These are phyloP conservation scores for Acacia confusa DNA, from an alignment of 306 rosid genomes.

Conservation along the genomic window DNA sequence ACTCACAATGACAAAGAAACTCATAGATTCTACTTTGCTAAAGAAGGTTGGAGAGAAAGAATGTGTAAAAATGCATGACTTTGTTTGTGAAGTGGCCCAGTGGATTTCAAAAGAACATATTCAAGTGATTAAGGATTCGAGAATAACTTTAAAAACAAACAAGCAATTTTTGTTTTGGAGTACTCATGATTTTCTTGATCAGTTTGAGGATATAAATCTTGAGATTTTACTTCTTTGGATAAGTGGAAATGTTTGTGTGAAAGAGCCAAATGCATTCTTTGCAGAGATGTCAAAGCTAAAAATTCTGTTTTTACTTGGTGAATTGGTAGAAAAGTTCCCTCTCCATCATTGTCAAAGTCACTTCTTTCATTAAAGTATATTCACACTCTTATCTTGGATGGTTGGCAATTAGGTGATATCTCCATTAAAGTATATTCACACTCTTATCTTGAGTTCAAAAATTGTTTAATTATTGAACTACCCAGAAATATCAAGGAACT, in stretches of 20 bases:
- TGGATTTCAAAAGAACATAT: neutral
- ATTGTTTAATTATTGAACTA: too few relatives aligned
- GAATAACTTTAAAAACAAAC: neutral
- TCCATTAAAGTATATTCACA: neutral
- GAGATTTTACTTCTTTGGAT: neutral
- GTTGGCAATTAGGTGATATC: neutral
- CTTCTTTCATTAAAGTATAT: neutral
- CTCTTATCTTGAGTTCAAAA: neutral
- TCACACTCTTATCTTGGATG: neutral
- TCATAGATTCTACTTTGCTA: neutral
- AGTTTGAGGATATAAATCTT: neutral
- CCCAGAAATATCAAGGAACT: neutral
- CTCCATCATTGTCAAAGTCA: neutral
- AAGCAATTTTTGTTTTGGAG: neutral
- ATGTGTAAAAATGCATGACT: neutral
- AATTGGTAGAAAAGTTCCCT: neutral
- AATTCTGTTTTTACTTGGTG: neutral
- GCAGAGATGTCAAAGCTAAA: neutral
- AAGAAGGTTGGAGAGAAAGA: neutral
- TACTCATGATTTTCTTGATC: neutral
- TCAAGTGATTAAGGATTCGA: neutral
- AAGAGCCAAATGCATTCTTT: neutral
- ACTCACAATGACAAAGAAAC: neutral
- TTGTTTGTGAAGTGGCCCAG: neutral
- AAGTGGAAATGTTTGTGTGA: neutral